Evolutionary conservation across 345 rosid genomes (phyloP).

Genomic region (Lepidium africanum): DNA sequence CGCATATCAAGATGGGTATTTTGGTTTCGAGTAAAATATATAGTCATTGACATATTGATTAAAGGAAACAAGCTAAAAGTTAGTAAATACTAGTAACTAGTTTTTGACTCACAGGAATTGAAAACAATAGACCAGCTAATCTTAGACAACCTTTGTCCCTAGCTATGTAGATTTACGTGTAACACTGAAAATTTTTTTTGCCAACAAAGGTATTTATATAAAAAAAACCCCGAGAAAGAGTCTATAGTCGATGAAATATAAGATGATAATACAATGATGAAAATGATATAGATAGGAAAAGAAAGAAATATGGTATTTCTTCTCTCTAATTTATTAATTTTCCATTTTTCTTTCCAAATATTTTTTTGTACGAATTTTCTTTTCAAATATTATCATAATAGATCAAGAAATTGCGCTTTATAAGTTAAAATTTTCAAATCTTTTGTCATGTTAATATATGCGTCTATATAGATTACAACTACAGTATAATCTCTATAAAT

Average conservation of each 20-base stretch:
- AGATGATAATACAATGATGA: no score
- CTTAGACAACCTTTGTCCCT: neutral
- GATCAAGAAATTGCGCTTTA: no score
- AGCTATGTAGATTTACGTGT: neutral
- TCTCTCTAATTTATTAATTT: neutral
- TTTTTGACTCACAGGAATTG: neutral
- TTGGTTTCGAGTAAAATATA: neutral
- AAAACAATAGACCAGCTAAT: constrained; percentile 5
- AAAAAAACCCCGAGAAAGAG: no score
- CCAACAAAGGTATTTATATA: neutral
- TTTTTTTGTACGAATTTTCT: no score
- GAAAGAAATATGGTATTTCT: neutral
- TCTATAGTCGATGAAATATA: no score
- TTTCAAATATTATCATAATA: no score
- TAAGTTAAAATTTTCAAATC: no score
- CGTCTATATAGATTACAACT: no score
- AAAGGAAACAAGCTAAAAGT: neutral
- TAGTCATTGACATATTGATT: constrained; percentile 14
- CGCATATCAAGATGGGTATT: neutral
- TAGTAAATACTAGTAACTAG: neutral
- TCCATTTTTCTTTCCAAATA: no score
- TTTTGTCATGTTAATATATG: no score
- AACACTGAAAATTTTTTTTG: neutral
- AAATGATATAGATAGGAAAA: neutral
- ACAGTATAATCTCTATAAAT: no score